Evolutionary conservation across 1,284 basidiomycete genomes (phyloP), one percentile per base, ranked within the genome.

Genomic region (Trichosporon sp.): DNA sequence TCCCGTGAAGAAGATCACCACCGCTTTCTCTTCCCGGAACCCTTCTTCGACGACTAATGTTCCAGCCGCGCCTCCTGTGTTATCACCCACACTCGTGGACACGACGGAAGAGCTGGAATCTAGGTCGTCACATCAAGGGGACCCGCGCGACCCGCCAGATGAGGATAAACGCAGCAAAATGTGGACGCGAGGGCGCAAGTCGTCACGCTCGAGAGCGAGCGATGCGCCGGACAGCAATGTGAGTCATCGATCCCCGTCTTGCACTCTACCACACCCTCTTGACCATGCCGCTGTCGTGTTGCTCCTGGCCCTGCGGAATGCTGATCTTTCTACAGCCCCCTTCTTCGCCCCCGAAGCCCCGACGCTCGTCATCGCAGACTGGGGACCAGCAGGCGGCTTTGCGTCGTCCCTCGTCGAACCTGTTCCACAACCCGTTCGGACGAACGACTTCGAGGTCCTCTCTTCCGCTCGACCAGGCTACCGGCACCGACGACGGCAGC

Each of bases 361-460:
- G 65, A 2, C 62, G 65, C 1, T 65, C 65, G 31, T 15, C 58
- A 8, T 62, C 68, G 1, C 68, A 65, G 31, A 62, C 47, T 0
- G 31, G 27, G 11, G 35, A 35, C 63, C 27, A 42, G 11, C n/a
- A 42, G 12, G 23, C 62, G 5, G 34, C 31, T 11, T 13, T 73
- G n/a, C 70, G 78, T 11, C 75, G 80, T 13, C 77, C 75, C 3
- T 77, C 78, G 1, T 80, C 79, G 5, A 75, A 76, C 4, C 53
- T 79, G 12, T 78, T 80, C 67, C 71, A 74, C 64, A 78, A 76
- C 64, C 76, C 78, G 1, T 81, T 81, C 68, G 68, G 67, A 29
- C 73, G 77, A 11, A 73, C 79, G 78, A 79, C 53, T 56, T 75
- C n/a, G 74, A 77, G 1, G 67, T 58, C 56, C 9, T 60, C 56